phyloP scores from a whole-genome alignment of 2,329 filamentous ascomycete genomes.

The Penicillium sp. region DNA sequence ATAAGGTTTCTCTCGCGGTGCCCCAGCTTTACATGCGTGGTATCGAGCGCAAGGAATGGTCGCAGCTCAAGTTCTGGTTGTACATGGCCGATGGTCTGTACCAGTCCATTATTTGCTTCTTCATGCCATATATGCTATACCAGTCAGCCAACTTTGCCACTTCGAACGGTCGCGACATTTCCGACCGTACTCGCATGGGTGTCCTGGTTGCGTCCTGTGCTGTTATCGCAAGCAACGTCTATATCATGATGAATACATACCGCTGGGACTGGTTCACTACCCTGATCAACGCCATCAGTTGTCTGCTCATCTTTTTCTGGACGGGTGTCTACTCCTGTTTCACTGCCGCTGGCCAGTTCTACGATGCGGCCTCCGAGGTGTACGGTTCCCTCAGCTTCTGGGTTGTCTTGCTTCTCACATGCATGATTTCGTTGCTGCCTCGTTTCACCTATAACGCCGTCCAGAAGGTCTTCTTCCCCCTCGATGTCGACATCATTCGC shows the following conservation, averaged over 20 bases:
- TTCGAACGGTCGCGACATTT: constrained; percentile 73
- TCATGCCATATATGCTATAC: constrained; percentile 85
- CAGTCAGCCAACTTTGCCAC: constrained; percentile 69
- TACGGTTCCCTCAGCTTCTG: constrained; percentile 86
- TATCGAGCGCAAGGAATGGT: constrained; percentile 97
- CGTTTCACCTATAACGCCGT: constrained; percentile 83
- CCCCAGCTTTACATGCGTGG: constrained; percentile 94
- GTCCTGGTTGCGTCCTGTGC: constrained; percentile 83
- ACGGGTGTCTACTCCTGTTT: constrained; percentile 82
- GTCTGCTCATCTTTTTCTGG: constrained; percentile 91
- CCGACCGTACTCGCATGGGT: constrained; percentile 82
- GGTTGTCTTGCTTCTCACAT: constrained; percentile 78
- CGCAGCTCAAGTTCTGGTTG: constrained; percentile 91
- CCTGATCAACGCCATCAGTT: constrained; percentile 79
- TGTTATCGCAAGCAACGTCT: constrained; percentile 87
- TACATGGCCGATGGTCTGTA: constrained; percentile 97
- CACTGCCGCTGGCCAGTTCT: constrained; percentile 66
- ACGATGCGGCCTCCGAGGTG: constrained; percentile 75
- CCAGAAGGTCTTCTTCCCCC: constrained; percentile 92
- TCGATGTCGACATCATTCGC: constrained; percentile 92
- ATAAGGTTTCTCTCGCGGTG: constrained; percentile 89
- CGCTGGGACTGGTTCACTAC: constrained; percentile 97
- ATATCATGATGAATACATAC: constrained; percentile 95
- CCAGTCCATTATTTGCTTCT: constrained; percentile 92
- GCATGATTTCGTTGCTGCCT: constrained; percentile 81